Base-by-base conservation (phyloP, 805 yeast genomes). In the Kazachstania bromeliacearum region DNA sequence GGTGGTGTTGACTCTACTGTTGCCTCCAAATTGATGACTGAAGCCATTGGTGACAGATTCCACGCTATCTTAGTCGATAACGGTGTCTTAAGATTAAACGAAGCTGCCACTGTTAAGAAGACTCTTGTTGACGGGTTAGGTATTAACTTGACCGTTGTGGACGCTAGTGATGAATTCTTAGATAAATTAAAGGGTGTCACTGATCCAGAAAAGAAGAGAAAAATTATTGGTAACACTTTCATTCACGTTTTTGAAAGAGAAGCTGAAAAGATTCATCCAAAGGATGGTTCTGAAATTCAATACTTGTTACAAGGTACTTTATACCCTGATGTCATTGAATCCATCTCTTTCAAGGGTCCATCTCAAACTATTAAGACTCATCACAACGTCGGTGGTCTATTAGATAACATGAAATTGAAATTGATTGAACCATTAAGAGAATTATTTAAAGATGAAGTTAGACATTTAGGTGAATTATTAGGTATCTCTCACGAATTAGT, bases 1-100 rank as follows among this genome's bases (percentile, higher is more conserved):
- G 98, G 98, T 56, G 98, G 98, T 70, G 98, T 92, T 45, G 98
- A 92, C 67, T 92, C 98, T 35, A 92, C 98, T 33, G 98, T 92
- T 42, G 98, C 96, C 48, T 96, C 98, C 47, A 92, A 89, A 71
- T 74, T 92, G 59, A 82, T 92, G 95, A 80, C 85, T 47, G 96
- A 84, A 68, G 98, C 98, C 47, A 92, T 92, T 63, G 98, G 98
- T 59, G 92, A 85, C 56, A 77, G 98, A 62, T 92, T 92, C 82
- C 98, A 92, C 57, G 98, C 98, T 41, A 88, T 92, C 54, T 75
- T 85, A 57, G 98, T 92, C 45, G 98, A 92, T 64, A 92, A 92
- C 61, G 98, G 98, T 65, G 92, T 92, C 59, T 80, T 92, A 83
- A 79, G 98, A 69, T 70, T 79, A 58, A 82, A 92, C 64, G 98